Conservation (phyloP, 2,329 filamentous ascomycete species). For the Periconia sp. region DNA sequence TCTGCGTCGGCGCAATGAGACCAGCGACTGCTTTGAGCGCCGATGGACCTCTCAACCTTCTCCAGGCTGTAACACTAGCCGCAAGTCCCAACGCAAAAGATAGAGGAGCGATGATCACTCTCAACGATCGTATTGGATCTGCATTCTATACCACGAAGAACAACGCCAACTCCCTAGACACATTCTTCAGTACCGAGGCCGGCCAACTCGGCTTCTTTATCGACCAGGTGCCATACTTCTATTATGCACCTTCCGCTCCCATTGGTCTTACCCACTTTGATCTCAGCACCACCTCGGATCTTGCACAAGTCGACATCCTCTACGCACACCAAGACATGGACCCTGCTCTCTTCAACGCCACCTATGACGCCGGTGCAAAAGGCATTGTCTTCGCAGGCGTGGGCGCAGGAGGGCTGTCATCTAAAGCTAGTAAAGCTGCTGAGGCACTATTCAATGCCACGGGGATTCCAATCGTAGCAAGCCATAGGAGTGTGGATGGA, state of each 20-base stretch:
- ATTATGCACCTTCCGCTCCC: slow-evolving; percentile 57
- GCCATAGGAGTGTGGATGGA: slow-evolving; percentile 59
- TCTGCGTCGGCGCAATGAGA: slow-evolving; percentile 68
- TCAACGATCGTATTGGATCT: slow-evolving; percentile 67
- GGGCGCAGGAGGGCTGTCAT: slow-evolving; percentile 58
- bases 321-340: slow-evolving; percentile 63
- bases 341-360: slow-evolving; percentile 54
- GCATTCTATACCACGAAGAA: slow-evolving; percentile 67
- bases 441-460: slow-evolving; percentile 53
- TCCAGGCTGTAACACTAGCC: slow-evolving; percentile 65
- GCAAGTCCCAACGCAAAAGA: slow-evolving; percentile 52
- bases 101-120: slow-evolving; percentile 64
- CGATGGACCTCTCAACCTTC: slow-evolving; percentile 68
- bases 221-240: slow-evolving; percentile 65
- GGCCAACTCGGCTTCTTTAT: slow-evolving; percentile 64
- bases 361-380: slow-evolving; percentile 57
- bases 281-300: slow-evolving; percentile 49
- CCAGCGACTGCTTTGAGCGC: slow-evolving; percentile 67
- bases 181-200: slow-evolving; percentile 63
- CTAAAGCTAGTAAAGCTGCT: slow-evolving; percentile 42
- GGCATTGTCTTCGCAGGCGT: slow-evolving; percentile 64
- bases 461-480: slow-evolving; percentile 58
- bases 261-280: slow-evolving; percentile 53
- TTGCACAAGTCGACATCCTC: slow-evolving; percentile 64
- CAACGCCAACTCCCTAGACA: slow-evolving; percentile 68